Base-by-base conservation (phyloP, 805 yeast species). In the Saccharomyces mikatae region DNA sequence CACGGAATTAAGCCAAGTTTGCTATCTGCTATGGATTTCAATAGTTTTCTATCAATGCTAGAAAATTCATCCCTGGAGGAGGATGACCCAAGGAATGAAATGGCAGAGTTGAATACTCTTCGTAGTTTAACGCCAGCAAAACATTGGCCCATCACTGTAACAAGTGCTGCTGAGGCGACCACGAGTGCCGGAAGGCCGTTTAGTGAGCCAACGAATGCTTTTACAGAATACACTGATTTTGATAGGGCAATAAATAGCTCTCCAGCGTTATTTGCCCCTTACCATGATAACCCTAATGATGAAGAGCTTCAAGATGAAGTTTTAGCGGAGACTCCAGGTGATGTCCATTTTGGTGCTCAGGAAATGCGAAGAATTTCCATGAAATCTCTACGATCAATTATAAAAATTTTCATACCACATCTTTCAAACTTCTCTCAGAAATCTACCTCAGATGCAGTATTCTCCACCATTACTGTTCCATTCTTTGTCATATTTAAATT, bases 401-500 rank as follows among this genome's bases (percentile, higher is more conserved):
- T 44, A 49, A 29, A n/a, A 46, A 48, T 61, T 22, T 60, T 69
- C 13, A 52, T 72, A 22, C 76, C 77, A 11, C 72, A 74, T 44
- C 52, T 73, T 31, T 36, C 58, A 13, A 59, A 66, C 14, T 71
- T 71, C 29, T 41, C 54, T 1, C 36, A 54, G 10, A 69, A 70
- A 56, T 52, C 70, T 1, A 24, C 56, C 0, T 30, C 61, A 4
- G 70, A 70, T 49, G 65, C 62, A 47, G 8, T 63, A 2, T 56
- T 73, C 21, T 69, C 72, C 2, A 32, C 73, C 0, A 21, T 69
- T 2, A 70, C 73, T 11, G 58, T 69, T 3, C 77, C 77, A 13
- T 62, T 71, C 26, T 66, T 73, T 1, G 54, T 74, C 2, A 9
- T 71, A 1, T 57, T 74, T 4, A 64, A 71, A 48, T 46, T 73